Conservation (phyloP, 2,329 filamentous ascomycete genomes). For the Akanthomyces uredinophilus region DNA sequence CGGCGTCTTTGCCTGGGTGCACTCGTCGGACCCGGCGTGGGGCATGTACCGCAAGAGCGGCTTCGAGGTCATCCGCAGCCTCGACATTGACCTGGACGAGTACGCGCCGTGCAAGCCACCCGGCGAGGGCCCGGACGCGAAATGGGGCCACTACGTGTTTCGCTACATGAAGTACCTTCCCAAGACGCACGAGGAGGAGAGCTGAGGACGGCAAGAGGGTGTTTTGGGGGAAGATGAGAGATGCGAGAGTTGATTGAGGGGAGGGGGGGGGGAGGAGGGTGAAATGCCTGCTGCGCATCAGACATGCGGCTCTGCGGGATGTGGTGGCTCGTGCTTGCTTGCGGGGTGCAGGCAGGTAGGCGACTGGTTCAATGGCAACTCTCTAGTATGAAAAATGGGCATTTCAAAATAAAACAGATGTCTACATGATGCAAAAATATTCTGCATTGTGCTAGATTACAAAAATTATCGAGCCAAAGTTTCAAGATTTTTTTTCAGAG, state of each 20-base stretch:
- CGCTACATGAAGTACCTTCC: constrained; percentile 28
- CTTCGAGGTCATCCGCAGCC: constrained; percentile 24
- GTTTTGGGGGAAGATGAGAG: neutral
- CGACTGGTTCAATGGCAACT: neutral
- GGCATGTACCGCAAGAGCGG: constrained; percentile 27
- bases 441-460: neutral
- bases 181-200: neutral
- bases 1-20: constrained; percentile 30
- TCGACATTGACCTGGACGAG: constrained; percentile 29
- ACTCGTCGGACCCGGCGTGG: constrained; percentile 29
- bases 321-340: neutral
- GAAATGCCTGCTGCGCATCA: neutral
- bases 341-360: too few relatives aligned
- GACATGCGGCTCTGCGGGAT: neutral
- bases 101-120: constrained; percentile 25
- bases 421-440: neutral
- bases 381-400: neutral
- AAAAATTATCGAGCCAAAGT: too few relatives aligned
- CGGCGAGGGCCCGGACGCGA: constrained; percentile 21
- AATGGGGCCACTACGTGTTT: constrained; percentile 31
- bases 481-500: too few relatives aligned
- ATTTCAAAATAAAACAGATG: neutral
- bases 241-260: neutral
- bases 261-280: too few relatives aligned
- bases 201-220: neutral